Conservation (phyloP, 352 stramenopile genomes). For the Globisporangium barbulae region DNA sequence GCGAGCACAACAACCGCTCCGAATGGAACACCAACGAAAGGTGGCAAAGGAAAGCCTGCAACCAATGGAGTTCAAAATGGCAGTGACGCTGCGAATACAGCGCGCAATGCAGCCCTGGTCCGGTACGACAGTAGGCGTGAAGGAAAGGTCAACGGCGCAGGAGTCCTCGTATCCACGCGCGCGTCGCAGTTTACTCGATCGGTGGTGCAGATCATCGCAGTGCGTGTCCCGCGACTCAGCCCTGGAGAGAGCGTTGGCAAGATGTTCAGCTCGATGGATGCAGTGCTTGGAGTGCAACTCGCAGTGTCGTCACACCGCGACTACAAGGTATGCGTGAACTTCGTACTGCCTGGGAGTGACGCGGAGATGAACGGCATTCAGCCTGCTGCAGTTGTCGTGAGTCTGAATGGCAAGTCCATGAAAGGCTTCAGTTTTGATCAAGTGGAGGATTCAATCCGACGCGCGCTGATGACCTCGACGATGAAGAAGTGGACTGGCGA, state of each 20-base stretch:
- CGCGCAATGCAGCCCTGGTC: conserved; percentile 2
- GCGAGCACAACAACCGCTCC: background rate
- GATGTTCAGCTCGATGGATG: conserved; percentile 54
- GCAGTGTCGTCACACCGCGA: conserved; percentile 52
- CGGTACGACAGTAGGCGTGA: conserved; percentile 19
- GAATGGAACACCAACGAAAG: background rate
- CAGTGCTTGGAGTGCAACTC: conserved; percentile 51
- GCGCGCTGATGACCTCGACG: conserved; percentile 22
- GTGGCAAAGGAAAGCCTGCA: background rate
- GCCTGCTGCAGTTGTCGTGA: conserved; percentile 52
- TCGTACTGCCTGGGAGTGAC: conserved; percentile 46
- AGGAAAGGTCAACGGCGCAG: conserved; percentile 9
- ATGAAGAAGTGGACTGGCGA: conserved; percentile 14
- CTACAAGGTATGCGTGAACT: conserved; percentile 66
- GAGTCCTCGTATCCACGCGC: conserved; percentile 13
- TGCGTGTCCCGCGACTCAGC: conserved; percentile 35
- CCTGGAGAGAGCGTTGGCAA: conserved; percentile 23
- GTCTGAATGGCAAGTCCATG: conserved; percentile 53
- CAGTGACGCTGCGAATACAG: too few species aligned
- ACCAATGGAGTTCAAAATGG: background rate
- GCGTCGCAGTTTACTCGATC: conserved; percentile 38
- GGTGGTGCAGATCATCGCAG: conserved; percentile 44
- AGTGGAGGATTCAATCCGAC: conserved; percentile 42
- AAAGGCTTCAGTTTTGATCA: conserved; percentile 43
- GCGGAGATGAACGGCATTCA: conserved; percentile 50